Evolutionary conservation across 2,329 filamentous ascomycete genomes (phyloP).

Genomic region (Xylogone sp.): DNA sequence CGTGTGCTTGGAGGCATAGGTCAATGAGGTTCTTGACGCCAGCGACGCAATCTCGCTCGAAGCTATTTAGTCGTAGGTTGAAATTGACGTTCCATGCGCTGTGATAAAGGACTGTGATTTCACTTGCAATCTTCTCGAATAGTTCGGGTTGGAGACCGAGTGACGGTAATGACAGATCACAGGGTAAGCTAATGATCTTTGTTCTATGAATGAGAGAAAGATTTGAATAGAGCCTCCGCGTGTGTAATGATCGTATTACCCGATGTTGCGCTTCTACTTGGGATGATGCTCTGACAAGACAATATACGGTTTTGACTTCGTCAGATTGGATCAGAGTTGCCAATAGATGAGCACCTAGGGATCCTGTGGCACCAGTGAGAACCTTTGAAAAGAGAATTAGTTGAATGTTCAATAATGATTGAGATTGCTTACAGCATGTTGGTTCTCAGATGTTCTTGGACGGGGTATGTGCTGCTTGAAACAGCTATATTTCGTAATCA

Average conservation of each 20-base stretch:
- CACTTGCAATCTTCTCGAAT: conserved; percentile 36
- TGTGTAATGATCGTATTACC: conserved; percentile 38
- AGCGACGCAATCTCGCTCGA: conserved; percentile 48
- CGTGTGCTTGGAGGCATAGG: conserved; percentile 22
- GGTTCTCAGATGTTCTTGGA: too few relatives aligned
- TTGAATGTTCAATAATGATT: too few relatives aligned
- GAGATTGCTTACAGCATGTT: too few relatives aligned
- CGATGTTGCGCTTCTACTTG: conserved; percentile 37
- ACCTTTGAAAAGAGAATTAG: too few relatives aligned
- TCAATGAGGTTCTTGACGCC: conserved; percentile 45
- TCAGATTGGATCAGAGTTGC: conserved; percentile 35
- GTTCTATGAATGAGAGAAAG: conserved; percentile 19
- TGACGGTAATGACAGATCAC: conserved; percentile 39
- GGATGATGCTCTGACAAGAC: conserved; percentile 49
- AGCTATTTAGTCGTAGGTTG: conserved; percentile 50
- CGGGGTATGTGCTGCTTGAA: too few relatives aligned
- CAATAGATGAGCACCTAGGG: conserved; percentile 48
- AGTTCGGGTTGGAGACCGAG: conserved; percentile 43
- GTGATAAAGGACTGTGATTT: conserved; percentile 53
- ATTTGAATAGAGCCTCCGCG: conserved; percentile 24
- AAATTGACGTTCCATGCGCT: conserved; percentile 64
- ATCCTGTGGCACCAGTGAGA: conserved; percentile 47
- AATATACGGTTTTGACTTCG: conserved; percentile 45
- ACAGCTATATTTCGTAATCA: too few relatives aligned
- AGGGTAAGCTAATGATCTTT: conserved; percentile 44